These are phyloP conservation scores for Cyclotella choctawhatcheeana DNA, from an alignment of 108 stramenopile genomes.

Conservation along the genomic window DNA sequence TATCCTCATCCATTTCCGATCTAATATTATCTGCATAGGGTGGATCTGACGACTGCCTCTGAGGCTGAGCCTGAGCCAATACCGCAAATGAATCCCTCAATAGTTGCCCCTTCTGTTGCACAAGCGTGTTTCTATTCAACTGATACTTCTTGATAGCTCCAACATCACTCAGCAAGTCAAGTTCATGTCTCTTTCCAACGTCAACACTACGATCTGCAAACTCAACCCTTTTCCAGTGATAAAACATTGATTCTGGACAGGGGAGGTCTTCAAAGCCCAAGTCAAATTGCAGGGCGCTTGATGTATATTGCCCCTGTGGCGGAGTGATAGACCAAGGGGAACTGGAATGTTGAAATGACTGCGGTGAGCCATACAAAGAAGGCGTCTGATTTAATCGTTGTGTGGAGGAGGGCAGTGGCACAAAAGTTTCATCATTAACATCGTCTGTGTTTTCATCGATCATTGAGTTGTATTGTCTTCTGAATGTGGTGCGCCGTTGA, in stretches of 20 bases:
- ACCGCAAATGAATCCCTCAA: constrained; percentile 62
- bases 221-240: constrained; percentile 68
- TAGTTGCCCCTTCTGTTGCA: constrained; percentile 52
- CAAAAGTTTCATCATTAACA: constrained; percentile 6
- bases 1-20: constrained; percentile 49
- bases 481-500: constrained; percentile 11
- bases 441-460: constrained; percentile 4
- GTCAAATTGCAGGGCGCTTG: constrained; percentile 5
- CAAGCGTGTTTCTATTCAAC: constrained; percentile 62
- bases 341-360: constrained; percentile 13
- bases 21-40: constrained; percentile 42
- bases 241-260: constrained; percentile 76
- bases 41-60: constrained; percentile 37
- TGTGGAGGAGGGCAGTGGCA: constrained; percentile 9
- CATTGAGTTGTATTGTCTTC: constrained; percentile 39
- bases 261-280: constrained; percentile 28
- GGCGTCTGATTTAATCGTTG: constrained; percentile 22
- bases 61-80: constrained; percentile 62
- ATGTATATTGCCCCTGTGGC: constrained; percentile 7
- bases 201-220: constrained; percentile 52
- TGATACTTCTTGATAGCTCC: constrained; percentile 79
- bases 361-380: constrained; percentile 5
- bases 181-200: constrained; percentile 19
- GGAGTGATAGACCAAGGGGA: constrained; percentile 33
- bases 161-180: constrained; percentile 79